Base-by-base conservation (phyloP, 345 rosid species). In the Reutealis trisperma region DNA sequence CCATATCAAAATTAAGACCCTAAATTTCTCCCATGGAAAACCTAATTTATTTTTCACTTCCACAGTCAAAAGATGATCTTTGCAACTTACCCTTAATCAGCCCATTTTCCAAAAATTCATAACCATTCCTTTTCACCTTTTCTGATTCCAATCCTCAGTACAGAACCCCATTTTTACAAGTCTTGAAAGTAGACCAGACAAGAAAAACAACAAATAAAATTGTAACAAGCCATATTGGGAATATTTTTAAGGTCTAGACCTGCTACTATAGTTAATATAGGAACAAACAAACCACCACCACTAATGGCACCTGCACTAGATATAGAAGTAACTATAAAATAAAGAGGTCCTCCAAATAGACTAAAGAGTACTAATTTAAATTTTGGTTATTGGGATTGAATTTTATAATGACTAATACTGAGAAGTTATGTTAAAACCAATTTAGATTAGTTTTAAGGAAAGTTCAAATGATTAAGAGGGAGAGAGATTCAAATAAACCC, bases 291-390 rank as follows among this genome's bases (percentile, higher is more conserved):
- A 8, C 98, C 99, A 24, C 98, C 99, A 8, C 96, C 99, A 0
- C 99, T 97, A 37, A 93, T 88, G 27, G 97, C 99, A 19, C 97
- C 99, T 2, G 98, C 99, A 75, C 98, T 93, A 1, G 99, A 93
- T n/a, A 93, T 84, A 0, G 94, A 73, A 16, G 96, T 84, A 52
- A 96, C 93, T 7, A 88, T 12, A 84, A 93, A 94, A 37, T 98
- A 91, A 1, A 88, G 73, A 41, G 83, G 45, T 59, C 89, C 95
- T 8, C 98, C 87, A 8, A 84, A 6, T 14, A 86, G 77, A 47
- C 80, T 82, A 1, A 85, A 83, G 19, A 86, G 52, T 71, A 89
- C 74, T 1, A 87, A 60, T 27, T 85, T 82, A 63, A 90, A 71
- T 22, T 66, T 72, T 63, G 79, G 62, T 14, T 74, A 83, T 27